phyloP scores from a whole-genome alignment of 306 rosid species.

The Lathyrus sativus region DNA sequence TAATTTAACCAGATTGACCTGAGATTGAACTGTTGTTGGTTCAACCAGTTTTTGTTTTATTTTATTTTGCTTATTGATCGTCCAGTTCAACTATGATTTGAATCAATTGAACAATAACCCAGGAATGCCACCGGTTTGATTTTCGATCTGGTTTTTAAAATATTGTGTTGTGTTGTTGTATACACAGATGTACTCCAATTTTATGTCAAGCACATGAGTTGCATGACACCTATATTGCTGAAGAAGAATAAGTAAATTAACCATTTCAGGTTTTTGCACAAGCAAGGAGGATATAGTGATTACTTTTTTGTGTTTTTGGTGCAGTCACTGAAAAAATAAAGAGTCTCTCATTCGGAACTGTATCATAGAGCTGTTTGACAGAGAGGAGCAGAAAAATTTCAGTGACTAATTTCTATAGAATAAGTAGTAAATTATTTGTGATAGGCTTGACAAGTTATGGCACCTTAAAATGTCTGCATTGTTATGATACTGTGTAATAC shows the following conservation, averaged over 20 bases:
- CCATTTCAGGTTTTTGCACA: slow-evolving; percentile 45
- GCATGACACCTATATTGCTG: slow-evolving; percentile 19
- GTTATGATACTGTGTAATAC: not conserved
- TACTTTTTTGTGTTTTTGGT: slow-evolving; percentile 33
- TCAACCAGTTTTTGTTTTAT: not conserved
- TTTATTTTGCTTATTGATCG: not conserved
- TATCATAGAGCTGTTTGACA: slow-evolving; percentile 48
- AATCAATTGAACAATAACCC: not conserved
- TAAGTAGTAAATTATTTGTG: not conserved
- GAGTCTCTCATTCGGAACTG: slow-evolving; percentile 34
- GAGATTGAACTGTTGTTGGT: not conserved
- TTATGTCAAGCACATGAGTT: not conserved
- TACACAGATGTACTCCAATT: too few relatives aligned
- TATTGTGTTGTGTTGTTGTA: not conserved
- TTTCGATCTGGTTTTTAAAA: not conserved
- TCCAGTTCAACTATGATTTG: not conserved
- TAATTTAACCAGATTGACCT: not conserved
- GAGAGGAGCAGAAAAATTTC: slow-evolving; percentile 23
- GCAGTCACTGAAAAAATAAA: slow-evolving; percentile 29
- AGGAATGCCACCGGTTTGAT: too few relatives aligned
- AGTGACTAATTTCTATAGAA: slow-evolving; percentile 32
- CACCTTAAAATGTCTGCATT: not conserved
- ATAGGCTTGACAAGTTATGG: not conserved
- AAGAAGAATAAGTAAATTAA: slow-evolving; percentile 26
- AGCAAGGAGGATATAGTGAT: slow-evolving; percentile 26